Evolutionary conservation across 2,329 filamentous ascomycete genomes (phyloP).

Genomic region (Pezicula neosporulosa): DNA sequence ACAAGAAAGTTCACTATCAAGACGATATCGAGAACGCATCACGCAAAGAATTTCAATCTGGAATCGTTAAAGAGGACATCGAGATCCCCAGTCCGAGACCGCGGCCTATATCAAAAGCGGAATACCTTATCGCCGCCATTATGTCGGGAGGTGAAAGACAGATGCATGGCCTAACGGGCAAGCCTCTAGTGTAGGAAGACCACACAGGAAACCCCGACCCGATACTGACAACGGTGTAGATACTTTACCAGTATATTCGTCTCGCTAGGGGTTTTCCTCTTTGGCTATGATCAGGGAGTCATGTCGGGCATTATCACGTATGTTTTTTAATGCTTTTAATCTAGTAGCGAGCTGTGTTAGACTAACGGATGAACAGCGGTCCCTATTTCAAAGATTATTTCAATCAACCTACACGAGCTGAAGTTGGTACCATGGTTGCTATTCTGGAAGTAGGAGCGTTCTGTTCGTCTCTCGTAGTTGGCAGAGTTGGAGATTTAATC

Average conservation of each 20-base stretch:
- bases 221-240: constrained; percentile 39
- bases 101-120: constrained; percentile 59
- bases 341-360: not conserved
- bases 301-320: constrained; percentile 76
- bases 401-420: constrained; percentile 77
- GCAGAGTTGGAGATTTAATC: constrained; percentile 86
- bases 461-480: constrained; percentile 81
- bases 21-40: constrained; percentile 36
- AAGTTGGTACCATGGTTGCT: constrained; percentile 96
- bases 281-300: constrained; percentile 86
- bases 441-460: constrained; percentile 94
- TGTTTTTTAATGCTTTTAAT: constrained; percentile 24
- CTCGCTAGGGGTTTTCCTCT: constrained; percentile 81
- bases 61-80: constrained; percentile 70
- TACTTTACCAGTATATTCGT: constrained; percentile 95
- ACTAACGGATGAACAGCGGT: constrained; percentile 52
- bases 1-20: constrained; percentile 70
- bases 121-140: constrained; percentile 73
- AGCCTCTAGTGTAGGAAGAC: constrained; percentile 76
- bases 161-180: constrained; percentile 91
- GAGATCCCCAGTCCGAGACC: constrained; percentile 68
- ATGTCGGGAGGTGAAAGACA: constrained; percentile 79
- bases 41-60: constrained; percentile 33
- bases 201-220: not conserved
- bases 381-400: constrained; percentile 90